Percentiles rank a stretch among this genome's conserved stretches.
Conservation (phyloP, 176 grass and related monocot genomes). For the Avena atlantica region DNA sequence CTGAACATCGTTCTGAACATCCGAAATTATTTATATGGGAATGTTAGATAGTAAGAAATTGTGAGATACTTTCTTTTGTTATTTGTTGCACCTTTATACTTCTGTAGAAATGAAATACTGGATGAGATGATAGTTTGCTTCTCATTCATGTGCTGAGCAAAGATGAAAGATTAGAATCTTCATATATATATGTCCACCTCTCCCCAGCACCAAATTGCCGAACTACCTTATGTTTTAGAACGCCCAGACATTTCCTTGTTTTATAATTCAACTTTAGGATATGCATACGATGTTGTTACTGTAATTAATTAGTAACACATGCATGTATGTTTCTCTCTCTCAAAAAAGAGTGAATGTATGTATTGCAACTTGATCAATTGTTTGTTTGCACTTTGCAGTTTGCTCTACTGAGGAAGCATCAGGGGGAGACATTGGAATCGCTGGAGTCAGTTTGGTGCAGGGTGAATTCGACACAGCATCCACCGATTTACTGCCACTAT, state of each 20-base stretch:
- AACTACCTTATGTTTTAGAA: constrained; percentile 17
- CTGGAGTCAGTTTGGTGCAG: constrained; percentile 51
- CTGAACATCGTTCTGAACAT: neutral
- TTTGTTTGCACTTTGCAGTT: constrained; percentile 49
- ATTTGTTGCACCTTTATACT: neutral
- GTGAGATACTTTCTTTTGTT: neutral
- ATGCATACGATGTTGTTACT: constrained; percentile 6
- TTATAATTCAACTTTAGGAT: neutral
- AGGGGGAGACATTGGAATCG: constrained; percentile 42
- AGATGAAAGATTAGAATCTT: neutral
- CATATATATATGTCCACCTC: neutral
- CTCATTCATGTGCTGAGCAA: neutral
- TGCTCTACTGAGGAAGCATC: constrained; percentile 43
- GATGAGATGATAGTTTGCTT: neutral
- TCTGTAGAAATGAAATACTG: constrained; percentile 6
- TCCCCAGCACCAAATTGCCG: neutral
- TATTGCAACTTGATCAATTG: constrained; percentile 9
- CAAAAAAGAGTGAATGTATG: neutral
- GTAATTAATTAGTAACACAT: constrained; percentile 16
- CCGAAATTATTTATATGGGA: neutral
- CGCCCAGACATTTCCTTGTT: neutral
- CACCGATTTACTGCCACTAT: constrained; percentile 51
- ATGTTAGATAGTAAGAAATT: constrained; percentile 2
- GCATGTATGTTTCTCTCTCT: neutral
- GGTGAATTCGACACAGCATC: constrained; percentile 43